These are phyloP conservation scores for Chiua virens DNA, from an alignment of 768 basidiomycete genomes.

Conservation along the genomic window DNA sequence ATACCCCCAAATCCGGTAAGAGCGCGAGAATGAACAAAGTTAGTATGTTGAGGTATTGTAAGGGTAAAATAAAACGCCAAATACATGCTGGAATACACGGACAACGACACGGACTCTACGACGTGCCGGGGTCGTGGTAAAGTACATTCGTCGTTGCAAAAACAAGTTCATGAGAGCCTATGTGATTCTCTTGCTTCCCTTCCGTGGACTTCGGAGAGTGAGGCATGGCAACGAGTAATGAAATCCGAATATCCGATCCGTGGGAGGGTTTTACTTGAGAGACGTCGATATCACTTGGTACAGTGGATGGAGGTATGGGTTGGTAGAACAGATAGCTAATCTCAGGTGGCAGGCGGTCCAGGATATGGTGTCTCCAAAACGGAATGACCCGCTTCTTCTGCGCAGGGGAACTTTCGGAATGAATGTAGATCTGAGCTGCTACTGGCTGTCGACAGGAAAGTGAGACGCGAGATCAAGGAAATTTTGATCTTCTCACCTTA, in stretches of 20 bases:
- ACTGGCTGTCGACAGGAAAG: conserved; percentile 22
- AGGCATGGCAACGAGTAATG: conserved; percentile 32
- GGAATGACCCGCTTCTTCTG: conserved; percentile 7
- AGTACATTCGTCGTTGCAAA: conserved; percentile 25
- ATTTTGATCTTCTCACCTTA: conserved; percentile 23
- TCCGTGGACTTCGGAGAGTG: conserved; percentile 2
- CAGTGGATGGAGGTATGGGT: conserved; percentile 9
- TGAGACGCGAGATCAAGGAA: conserved; percentile 2
- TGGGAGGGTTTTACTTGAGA: conserved; percentile 6
- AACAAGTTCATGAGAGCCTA: conserved; percentile 19
- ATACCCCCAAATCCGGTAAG: not conserved
- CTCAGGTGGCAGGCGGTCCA: conserved; percentile 22
- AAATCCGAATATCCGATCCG: conserved; percentile 26
- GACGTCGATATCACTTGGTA: not conserved
- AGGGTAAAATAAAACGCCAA: conserved; percentile 5
- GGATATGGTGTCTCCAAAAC: conserved; percentile 23
- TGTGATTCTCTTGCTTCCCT: not conserved
- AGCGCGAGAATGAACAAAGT: not conserved
- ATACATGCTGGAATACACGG: conserved; percentile 9
- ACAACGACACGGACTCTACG: conserved; percentile 7
- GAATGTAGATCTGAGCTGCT: conserved; percentile 12
- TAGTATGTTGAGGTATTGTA: conserved; percentile 2
- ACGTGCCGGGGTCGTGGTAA: conserved; percentile 12
- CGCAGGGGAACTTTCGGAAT: not conserved
- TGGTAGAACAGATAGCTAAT: conserved; percentile 28